Evolutionary conservation across 306 rosid species (phyloP), one percentile per base, ranked within the genome.

Genomic region (Trichosanthes truncata): DNA sequence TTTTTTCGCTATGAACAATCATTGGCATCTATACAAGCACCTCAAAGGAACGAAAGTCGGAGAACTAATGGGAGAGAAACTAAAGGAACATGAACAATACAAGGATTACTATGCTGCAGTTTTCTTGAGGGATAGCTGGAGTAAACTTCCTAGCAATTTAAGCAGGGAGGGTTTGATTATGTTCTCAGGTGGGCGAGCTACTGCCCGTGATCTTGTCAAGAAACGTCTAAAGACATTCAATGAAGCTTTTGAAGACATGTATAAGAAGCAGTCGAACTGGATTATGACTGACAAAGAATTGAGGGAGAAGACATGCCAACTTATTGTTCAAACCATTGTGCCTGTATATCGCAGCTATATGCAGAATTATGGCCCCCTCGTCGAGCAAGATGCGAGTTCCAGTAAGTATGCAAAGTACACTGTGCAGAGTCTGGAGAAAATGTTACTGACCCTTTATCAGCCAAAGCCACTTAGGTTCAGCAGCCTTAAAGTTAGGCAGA

Each of bases 301-400:
- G n/a, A 85, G 99, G 77, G 98, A 91, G 89, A 93, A 83, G 88
- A 91, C 96, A 1, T 93, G 97, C 84, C 98, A 90, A 82, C 89
- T 85, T 48, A 91, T 93, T 80, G 98, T 96, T 82, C 99, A 96
- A 85, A 87, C 98, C 0, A 93, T 96, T 73, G 97, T 96, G 79
- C 99, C 99, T 57, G 97, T 96, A 53, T 96, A 96, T 81, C 90
- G 99, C 78, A 96, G 99, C 87, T 96, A 90, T 88, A 96, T 96
- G 99, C 99, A 96, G 84, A 96, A 93, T 76, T 96, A 96, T 57
- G 99, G 99, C 29, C 97, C 99, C 73, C 88, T 96, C 86, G 99
- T 96, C 35, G 98, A 96, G 91, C 97, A 93, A 89, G 99, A 96
- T 2, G 75, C 84, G 21, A 91, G 92, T 85, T 89, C 97, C 74